Conservation (phyloP, 176 grass and related monocot species). For the Themeda triandra region DNA sequence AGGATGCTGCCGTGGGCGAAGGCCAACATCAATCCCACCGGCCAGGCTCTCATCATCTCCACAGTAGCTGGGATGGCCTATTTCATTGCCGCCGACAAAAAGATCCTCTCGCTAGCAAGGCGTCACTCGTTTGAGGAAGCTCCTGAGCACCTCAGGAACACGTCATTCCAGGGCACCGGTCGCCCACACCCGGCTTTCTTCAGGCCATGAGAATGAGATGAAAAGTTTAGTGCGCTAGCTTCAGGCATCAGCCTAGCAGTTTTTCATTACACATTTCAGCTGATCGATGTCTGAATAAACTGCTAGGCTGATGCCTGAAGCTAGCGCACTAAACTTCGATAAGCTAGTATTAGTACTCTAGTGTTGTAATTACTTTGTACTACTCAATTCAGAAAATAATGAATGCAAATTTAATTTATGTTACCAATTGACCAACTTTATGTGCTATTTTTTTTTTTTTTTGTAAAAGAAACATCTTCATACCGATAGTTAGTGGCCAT, state of each 20-base stretch:
- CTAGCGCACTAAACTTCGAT: not conserved
- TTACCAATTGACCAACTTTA: not conserved
- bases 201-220: conserved; percentile 10
- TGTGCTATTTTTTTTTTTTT: too few species aligned
- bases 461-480: too few species aligned
- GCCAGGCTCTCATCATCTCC: conserved; percentile 70
- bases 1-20: conserved; percentile 77
- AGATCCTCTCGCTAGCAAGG: conserved; percentile 52
- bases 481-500: too few species aligned
- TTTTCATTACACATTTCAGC: too few species aligned
- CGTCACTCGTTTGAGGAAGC: conserved; percentile 46
- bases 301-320: not conserved
- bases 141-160: conserved; percentile 36
- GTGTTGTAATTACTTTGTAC: not conserved
- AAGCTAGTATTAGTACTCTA: not conserved
- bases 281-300: not conserved
- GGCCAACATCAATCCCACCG: conserved; percentile 65
- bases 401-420: not conserved
- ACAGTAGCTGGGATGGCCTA: conserved; percentile 66
- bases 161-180: conserved; percentile 18
- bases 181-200: conserved; percentile 27
- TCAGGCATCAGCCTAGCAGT: not conserved
- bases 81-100: conserved; percentile 79
- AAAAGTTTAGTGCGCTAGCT: not conserved
- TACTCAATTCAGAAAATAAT: not conserved